phyloP scores from a whole-genome alignment of 306 rosid species.

The Trifolium fragiferum region DNA sequence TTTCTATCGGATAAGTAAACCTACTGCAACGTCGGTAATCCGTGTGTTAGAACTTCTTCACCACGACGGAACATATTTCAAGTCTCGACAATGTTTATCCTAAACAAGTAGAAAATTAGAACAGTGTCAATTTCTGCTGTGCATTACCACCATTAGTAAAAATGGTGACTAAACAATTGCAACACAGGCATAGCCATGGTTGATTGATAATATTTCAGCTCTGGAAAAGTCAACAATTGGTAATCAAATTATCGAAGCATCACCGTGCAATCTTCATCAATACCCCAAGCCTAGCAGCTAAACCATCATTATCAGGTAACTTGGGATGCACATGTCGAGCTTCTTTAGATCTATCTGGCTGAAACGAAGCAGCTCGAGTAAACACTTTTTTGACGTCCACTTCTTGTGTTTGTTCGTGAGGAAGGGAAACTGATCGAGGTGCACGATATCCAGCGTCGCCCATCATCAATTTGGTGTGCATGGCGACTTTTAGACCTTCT shows the following conservation, averaged over 20 bases:
- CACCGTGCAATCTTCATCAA: slow-evolving; percentile 19
- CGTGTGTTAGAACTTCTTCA: no score
- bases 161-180: slow-evolving; percentile 27
- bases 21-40: no score
- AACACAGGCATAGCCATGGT: slow-evolving; percentile 37
- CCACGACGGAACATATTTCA: no score
- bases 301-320: slow-evolving; percentile 84
- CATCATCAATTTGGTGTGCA: slow-evolving; percentile 50
- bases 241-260: slow-evolving; percentile 20
- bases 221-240: slow-evolving; percentile 35
- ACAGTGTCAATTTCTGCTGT: slow-evolving; percentile 10
- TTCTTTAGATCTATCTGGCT: slow-evolving; percentile 62
- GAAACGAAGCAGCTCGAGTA: slow-evolving; percentile 84
- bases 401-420: slow-evolving; percentile 58
- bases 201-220: slow-evolving; percentile 30
- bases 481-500: slow-evolving; percentile 69
- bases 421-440: slow-evolving; percentile 75
- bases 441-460: slow-evolving; percentile 52
- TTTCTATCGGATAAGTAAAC: no score
- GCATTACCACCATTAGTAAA: slow-evolving; percentile 32
- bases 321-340: slow-evolving; percentile 97
- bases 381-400: slow-evolving; percentile 62
- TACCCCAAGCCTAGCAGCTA: slow-evolving; percentile 67
- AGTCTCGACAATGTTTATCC: background rate
- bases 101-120: slow-evolving; percentile 12